Base-by-base conservation (phyloP, 2,329 filamentous ascomycete species). In the Diaporthe helianthi region DNA sequence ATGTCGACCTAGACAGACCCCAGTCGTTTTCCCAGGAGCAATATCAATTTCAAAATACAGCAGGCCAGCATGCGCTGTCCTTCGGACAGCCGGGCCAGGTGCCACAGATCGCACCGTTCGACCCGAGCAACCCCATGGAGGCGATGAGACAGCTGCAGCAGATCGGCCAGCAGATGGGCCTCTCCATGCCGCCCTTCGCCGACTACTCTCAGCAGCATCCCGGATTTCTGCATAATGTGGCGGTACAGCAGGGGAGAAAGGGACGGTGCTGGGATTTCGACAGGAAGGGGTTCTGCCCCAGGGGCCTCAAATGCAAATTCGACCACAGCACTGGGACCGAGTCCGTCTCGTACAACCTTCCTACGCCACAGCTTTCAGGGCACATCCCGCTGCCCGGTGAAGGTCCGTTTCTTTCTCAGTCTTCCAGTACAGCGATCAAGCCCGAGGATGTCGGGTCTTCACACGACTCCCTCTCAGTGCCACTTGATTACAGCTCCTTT, bases 261-360 rank as follows among this genome's bases (percentile, higher is more conserved):
- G 79, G 83, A 68, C 83, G 87, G 69, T 94, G 92, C 75, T 84
- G 86, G 69, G 90, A 93, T 77, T 93, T 92, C 74, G 90, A 93
- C 69, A 87, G 81, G 1, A 92, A 92, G 73, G 92, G 92, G 0
- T 93, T 87, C 74, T 94, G 92, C 76, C 85, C 88, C 7, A 82
- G 89, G 47, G 91, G 91, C 3, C 87, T 83, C 73, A 86, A 84
- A 26, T 94, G 92, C 78, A 85, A 83, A 47, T 93, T 87, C 74
- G 89, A 93, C 73, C 92, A 95, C 76, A 88, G 87, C 10, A 83
- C 84, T 63, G 84, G 88, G 71, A 83, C 84, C 58, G 84, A 89
- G 72, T 82, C 84, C 15, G 72, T 80, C 17, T 72, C 80, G 4
- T 82, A 78, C 63, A 69, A 47, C 26, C 54, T 71, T 7, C 69